Conservation (phyloP, 176 grass and related monocot genomes). For the Olyra latifolia region DNA sequence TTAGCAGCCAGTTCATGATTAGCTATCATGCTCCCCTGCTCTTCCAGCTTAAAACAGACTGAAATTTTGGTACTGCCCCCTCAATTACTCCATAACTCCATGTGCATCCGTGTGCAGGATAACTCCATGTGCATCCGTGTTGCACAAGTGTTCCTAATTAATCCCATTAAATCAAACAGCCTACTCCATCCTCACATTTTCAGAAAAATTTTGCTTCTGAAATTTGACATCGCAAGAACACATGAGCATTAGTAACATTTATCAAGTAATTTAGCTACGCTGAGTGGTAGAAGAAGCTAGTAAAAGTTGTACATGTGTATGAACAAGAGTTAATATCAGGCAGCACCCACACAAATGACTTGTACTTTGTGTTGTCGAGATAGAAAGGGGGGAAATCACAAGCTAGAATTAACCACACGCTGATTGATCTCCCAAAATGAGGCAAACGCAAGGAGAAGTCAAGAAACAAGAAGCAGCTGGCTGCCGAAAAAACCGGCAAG, state of each 20-base stretch:
- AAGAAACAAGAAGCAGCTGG: conserved; percentile 21
- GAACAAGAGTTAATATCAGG: conserved; percentile 25
- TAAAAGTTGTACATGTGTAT: conserved; percentile 24
- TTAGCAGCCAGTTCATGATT: conserved; percentile 34
- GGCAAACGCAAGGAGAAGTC: conserved; percentile 29
- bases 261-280: background rate
- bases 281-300: background rate
- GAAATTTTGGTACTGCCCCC: background rate
- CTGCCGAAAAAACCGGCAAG: conserved; percentile 14
- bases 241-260: background rate
- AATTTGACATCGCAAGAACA: background rate
- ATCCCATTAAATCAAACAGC: conserved; percentile 11
- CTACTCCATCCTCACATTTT: background rate
- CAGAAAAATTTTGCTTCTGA: background rate
- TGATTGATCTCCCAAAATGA: conserved; percentile 10
- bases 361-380: conserved; percentile 34
- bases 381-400: background rate
- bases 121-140: conserved; percentile 35
- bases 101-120: conserved; percentile 26
- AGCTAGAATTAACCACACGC: conserved; percentile 12
- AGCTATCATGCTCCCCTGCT: conserved; percentile 3
- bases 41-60: background rate
- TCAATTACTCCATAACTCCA: conserved; percentile 10
- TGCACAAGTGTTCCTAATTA: conserved; percentile 5
- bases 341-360: conserved; percentile 20